phyloP scores from a whole-genome alignment of 768 basidiomycete genomes.

The Suillus tomentosus region DNA sequence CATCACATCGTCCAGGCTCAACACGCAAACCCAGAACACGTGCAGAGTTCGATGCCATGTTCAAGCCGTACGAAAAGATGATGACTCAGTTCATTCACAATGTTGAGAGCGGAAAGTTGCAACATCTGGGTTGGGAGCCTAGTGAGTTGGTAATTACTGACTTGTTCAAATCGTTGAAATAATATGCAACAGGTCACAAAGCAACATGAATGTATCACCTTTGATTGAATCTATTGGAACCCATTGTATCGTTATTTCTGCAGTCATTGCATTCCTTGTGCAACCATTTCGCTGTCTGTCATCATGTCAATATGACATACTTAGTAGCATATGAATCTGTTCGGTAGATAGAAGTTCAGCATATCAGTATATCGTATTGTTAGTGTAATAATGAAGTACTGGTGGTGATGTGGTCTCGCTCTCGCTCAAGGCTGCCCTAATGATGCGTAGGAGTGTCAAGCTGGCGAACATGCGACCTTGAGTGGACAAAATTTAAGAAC shows the following conservation, averaged over 20 bases:
- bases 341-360: no score
- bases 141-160: slow-evolving; percentile 17
- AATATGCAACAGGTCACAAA: slow-evolving; percentile 3
- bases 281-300: not conserved
- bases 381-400: not conserved
- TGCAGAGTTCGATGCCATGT: slow-evolving; percentile 24
- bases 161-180: not conserved
- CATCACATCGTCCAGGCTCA: not conserved
- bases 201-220: slow-evolving; percentile 7
- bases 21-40: slow-evolving; percentile 20
- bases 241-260: not conserved
- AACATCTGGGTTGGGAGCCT: slow-evolving; percentile 28
- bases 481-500: not conserved
- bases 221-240: not conserved
- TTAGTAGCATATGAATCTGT: not conserved
- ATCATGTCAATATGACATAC: not conserved
- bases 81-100: slow-evolving; percentile 25
- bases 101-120: slow-evolving; percentile 24
- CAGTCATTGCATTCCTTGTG: not conserved
- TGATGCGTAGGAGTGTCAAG: not conserved
- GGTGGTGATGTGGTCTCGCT: not conserved
- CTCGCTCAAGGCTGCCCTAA: not conserved
- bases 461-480: not conserved
- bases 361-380: not conserved
- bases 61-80: slow-evolving; percentile 20